phyloP scores from a whole-genome alignment of 2,329 filamentous ascomycete species.

The Drechslerella stenobrocha region DNA sequence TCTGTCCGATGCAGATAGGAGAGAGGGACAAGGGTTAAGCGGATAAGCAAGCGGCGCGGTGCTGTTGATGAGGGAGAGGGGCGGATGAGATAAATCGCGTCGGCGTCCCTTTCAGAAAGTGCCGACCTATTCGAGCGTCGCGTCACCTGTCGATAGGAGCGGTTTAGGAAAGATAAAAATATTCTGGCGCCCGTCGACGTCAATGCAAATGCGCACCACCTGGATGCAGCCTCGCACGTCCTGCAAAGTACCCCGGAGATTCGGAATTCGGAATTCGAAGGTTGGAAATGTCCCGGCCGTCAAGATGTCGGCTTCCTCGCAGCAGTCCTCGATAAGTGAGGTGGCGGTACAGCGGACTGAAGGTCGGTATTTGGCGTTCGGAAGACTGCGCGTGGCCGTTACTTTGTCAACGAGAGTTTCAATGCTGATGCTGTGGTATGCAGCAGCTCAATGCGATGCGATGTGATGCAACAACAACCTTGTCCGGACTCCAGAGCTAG shows the following conservation, averaged over 20 bases:
- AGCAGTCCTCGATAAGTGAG: no score
- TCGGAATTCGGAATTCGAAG: background rate
- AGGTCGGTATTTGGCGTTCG: no score
- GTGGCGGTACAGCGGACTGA: no score
- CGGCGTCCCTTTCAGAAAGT: background rate
- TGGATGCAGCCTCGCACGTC: background rate
- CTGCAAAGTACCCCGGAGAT: background rate
- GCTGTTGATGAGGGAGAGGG: conserved; percentile 1
- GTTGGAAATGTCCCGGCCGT: no score
- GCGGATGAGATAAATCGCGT: background rate
- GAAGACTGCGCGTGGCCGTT: background rate
- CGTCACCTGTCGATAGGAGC: background rate
- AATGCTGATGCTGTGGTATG: background rate
- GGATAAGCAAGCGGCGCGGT: conserved; percentile 10
- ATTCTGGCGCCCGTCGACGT: conserved; percentile 2
- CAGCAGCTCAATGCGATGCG: background rate
- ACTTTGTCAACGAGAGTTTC: background rate
- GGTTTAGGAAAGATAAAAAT: conserved; percentile 1
- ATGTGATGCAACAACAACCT: conserved; percentile 1
- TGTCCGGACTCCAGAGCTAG: background rate
- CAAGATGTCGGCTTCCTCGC: no score
- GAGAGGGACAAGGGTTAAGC: conserved; percentile 6
- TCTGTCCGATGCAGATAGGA: conserved; percentile 31
- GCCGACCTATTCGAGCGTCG: background rate
- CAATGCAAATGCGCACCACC: background rate